These are phyloP conservation scores for Vigna mungo DNA, from an alignment of 306 rosid genomes.

Conservation along the genomic window DNA sequence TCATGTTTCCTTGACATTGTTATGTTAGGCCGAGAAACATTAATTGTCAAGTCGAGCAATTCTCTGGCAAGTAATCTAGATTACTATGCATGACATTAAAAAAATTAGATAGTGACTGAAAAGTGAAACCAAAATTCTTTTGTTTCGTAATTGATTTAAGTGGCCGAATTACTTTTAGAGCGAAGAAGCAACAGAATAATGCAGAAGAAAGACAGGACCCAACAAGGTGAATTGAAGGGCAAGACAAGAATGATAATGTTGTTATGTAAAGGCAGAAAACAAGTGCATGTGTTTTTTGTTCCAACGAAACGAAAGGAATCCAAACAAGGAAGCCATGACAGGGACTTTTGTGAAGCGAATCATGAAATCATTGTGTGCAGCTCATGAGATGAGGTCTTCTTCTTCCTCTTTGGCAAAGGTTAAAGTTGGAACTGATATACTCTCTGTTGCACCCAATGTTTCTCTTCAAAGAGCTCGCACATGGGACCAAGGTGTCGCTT, in stretches of 20 bases:
- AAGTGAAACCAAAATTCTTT: no score
- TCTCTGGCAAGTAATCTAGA: no score
- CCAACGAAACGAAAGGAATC: neutral
- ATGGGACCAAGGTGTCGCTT: conserved; percentile 90
- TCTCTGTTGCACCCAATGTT: conserved; percentile 71
- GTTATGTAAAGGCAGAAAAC: neutral
- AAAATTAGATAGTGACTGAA: no score
- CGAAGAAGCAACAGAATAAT: neutral
- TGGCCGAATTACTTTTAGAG: no score
- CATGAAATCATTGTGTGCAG: neutral
- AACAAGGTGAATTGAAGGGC: neutral
- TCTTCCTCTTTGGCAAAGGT: neutral
- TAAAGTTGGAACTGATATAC: conserved; percentile 67
- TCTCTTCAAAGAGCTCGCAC: conserved; percentile 90
- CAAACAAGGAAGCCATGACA: neutral
- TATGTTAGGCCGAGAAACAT: no score
- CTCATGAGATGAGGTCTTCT: neutral
- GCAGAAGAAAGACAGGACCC: neutral
- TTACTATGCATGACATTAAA: no score
- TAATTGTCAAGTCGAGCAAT: no score
- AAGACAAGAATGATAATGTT: neutral
- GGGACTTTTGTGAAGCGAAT: neutral
- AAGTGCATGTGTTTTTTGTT: neutral
- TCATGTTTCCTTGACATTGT: no score
- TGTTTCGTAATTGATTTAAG: no score